Percentiles rank a stretch among this genome's conserved stretches.
phyloP scores from a whole-genome alignment of 1,139 yeast species.

The Pichia sp. region DNA sequence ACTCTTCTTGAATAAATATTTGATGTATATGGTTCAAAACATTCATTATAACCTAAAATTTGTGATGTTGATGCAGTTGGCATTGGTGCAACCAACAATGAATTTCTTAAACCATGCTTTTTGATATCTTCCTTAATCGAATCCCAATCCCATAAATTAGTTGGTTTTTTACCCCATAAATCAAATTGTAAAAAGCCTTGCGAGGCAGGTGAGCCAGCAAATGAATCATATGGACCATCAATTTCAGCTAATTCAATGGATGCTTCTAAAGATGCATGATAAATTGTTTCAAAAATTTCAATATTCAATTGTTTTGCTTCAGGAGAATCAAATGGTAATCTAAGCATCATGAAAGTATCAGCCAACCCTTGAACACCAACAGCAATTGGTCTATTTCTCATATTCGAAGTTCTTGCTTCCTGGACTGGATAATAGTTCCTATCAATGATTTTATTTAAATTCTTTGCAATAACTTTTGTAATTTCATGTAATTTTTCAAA shows the following conservation, averaged over 20 bases:
- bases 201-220: constrained; percentile 54
- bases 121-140: constrained; percentile 39
- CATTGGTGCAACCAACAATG: constrained; percentile 59
- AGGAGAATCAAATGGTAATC: constrained; percentile 52
- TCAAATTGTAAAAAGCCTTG: constrained; percentile 52
- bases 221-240: constrained; percentile 44
- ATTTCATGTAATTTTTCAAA: constrained; percentile 50
- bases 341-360: constrained; percentile 49
- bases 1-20: constrained; percentile 56
- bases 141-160: constrained; percentile 55
- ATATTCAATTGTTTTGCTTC: constrained; percentile 51
- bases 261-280: constrained; percentile 53
- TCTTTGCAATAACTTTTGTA: constrained; percentile 47
- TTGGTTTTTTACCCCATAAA: constrained; percentile 52
- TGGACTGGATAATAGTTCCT: constrained; percentile 52
- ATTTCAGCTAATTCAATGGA: constrained; percentile 46
- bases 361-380: constrained; percentile 62
- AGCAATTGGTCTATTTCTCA: constrained; percentile 56
- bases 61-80: constrained; percentile 63
- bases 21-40: constrained; percentile 58
- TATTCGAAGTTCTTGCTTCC: constrained; percentile 46
- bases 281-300: constrained; percentile 56
- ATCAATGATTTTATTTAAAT: constrained; percentile 52
- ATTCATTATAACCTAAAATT: constrained; percentile 54
- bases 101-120: constrained; percentile 48